Conservation (phyloP, 1,139 yeast genomes). For the Yueomyces sp. region DNA sequence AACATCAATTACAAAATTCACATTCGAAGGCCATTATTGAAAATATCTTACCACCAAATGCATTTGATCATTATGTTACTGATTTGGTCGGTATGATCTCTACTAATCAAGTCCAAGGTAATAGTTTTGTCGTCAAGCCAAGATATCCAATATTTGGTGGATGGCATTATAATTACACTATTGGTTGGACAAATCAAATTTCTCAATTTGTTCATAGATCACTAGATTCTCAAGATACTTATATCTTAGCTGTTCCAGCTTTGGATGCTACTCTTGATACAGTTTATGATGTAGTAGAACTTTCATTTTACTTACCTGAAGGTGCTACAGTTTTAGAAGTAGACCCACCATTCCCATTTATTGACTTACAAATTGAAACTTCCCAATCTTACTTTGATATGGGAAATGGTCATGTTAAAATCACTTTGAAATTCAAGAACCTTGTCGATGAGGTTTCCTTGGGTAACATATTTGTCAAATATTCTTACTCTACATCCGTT, state of each 20-base stretch:
- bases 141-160: constrained; percentile 91
- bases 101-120: constrained; percentile 43
- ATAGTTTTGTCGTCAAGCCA: constrained; percentile 57
- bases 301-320: constrained; percentile 68
- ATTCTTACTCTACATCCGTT: constrained; percentile 43
- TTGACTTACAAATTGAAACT: constrained; percentile 26
- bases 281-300: constrained; percentile 48
- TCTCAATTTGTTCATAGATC: constrained; percentile 37
- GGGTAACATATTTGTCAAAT: constrained; percentile 47
- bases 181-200: constrained; percentile 74
- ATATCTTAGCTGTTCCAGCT: constrained; percentile 56
- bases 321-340: constrained; percentile 57
- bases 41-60: constrained; percentile 36
- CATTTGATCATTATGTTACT: constrained; percentile 59
- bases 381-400: constrained; percentile 68
- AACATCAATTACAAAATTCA: constrained; percentile 1
- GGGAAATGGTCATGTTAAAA: constrained; percentile 64
- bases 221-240: constrained; percentile 35
- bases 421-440: constrained; percentile 49
- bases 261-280: constrained; percentile 61
- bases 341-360: constrained; percentile 41
- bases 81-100: constrained; percentile 95
- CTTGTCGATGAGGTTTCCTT: constrained; percentile 58
- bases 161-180: constrained; percentile 90
- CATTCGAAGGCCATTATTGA: constrained; percentile 21